Conservation (phyloP, 176 grass and related monocot genomes). For the Saccharum officinarum region DNA sequence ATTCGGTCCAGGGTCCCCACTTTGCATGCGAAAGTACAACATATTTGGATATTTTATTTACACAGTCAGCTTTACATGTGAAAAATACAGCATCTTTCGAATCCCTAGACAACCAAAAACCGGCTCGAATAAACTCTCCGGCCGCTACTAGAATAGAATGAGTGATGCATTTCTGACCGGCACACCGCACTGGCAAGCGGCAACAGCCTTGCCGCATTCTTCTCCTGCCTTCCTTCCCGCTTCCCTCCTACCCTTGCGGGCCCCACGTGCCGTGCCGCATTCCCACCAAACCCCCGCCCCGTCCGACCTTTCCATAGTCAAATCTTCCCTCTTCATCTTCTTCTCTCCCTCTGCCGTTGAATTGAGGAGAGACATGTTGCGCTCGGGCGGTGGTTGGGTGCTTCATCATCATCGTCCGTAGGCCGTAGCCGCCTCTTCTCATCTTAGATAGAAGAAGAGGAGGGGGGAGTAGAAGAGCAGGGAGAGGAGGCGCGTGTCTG, state of each 20-base stretch:
- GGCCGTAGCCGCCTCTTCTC: neutral
- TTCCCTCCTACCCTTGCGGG: neutral
- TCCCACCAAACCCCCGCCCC: conserved; percentile 20
- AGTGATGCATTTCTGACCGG: too few relatives aligned
- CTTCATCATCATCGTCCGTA: neutral
- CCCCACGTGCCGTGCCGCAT: conserved; percentile 27
- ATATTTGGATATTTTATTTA: too few relatives aligned
- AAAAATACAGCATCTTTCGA: too few relatives aligned
- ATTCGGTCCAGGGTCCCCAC: too few relatives aligned
- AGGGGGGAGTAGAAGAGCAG: neutral
- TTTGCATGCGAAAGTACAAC: too few relatives aligned
- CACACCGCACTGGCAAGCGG: neutral
- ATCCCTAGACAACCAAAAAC: too few relatives aligned
- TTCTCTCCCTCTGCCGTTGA: neutral
- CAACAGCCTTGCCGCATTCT: neutral
- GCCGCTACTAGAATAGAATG: too few relatives aligned
- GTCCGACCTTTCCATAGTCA: conserved; percentile 38
- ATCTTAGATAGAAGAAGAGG: neutral
- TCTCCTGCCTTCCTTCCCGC: neutral
- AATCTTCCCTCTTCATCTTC: conserved; percentile 28
- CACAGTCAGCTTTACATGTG: too few relatives aligned
- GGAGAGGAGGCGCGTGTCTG: neutral
- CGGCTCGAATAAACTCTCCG: too few relatives aligned
- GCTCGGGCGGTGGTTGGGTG: neutral
- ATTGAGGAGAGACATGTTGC: neutral